Evolutionary conservation across 345 rosid genomes (phyloP), one percentile per base, ranked within the genome.

Genomic region (Microcos paniculata): DNA sequence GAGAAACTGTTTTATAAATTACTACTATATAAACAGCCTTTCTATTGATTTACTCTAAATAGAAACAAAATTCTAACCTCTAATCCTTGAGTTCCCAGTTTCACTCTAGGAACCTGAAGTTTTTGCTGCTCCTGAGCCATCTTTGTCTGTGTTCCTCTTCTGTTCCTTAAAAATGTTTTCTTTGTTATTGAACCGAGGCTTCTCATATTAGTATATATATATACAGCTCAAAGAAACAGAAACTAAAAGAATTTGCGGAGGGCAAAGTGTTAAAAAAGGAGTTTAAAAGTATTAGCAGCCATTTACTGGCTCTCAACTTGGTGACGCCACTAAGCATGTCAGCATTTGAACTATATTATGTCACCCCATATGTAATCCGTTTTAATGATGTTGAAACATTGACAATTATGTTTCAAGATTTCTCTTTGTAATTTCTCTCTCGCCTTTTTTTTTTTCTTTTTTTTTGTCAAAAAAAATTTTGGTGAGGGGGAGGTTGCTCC

Each of bases 91-190:
- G 45, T 30, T 5, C 73, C 73, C 4, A 70, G 43, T 70, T 70
- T 52, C 18, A 71, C 63, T 71, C 74, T 71, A 11, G 74, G 62
- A 53, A 71, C 52, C 43, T 70, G 45, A 66, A 66, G 6, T 13
- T 3, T 13, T 16, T 26, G 8, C 35, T 58, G 62, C n/a, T 59
- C n/a, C 38, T 59, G 38, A 59, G 71, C 71, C 71, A 66, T 66
- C 35, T 45, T 45, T 24, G n/a, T n/a, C n/a, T n/a, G 2, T 66
- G 10, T 66, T 66, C 35, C 19, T 66, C 3, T 14, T 3, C 4
- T 19, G 3, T 8, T 9, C 2, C n/a, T 35, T 4, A 2, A 35
- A 5, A 2, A 5, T 7, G 23, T 31, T 11, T n/a, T 30, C 4
- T 31, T 15, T 61, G 65, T 58, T 58, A 30, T 28, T 16, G 2